These are phyloP conservation scores for Pythium dissimile DNA, from an alignment of 352 stramenopile species.

Conservation along the genomic window DNA sequence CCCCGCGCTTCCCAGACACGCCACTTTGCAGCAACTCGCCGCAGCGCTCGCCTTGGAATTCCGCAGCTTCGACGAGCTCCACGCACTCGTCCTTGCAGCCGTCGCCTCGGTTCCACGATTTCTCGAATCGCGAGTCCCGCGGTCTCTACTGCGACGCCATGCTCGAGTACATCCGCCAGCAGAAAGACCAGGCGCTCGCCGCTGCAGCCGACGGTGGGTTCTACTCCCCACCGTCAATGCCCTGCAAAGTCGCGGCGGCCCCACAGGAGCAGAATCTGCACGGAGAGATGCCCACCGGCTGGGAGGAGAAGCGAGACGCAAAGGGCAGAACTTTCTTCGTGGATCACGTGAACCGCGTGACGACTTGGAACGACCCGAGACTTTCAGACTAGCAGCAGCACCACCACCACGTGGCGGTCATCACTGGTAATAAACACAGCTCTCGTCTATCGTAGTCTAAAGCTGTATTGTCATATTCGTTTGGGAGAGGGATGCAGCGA, in stretches of 20 bases:
- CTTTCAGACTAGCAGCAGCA: not conserved
- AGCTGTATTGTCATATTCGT: no score
- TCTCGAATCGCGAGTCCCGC: slow-evolving; percentile 47
- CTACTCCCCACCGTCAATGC: no score
- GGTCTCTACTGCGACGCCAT: slow-evolving; percentile 68
- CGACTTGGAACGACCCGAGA: slow-evolving; percentile 65
- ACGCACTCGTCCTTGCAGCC: slow-evolving; percentile 7
- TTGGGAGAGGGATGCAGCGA: no score
- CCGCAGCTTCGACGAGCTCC: slow-evolving; percentile 9
- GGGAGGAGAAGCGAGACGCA: slow-evolving; percentile 64
- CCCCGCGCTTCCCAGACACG: slow-evolving; percentile 18
- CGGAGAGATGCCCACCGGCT: slow-evolving; percentile 48
- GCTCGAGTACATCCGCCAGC: slow-evolving; percentile 68
- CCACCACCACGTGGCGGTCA: no score
- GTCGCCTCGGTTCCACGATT: slow-evolving; percentile 29
- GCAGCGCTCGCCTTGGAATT: slow-evolving; percentile 14
- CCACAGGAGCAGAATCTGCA: not conserved
- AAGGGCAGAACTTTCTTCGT: slow-evolving; percentile 74
- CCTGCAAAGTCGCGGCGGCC: no score
- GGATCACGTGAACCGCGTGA: slow-evolving; percentile 71
- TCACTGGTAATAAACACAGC: no score
- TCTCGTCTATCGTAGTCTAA: no score
- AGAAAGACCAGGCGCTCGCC: slow-evolving; percentile 42
- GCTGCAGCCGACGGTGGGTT: not conserved
- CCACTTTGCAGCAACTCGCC: not conserved